Evolutionary conservation across 2,329 filamentous ascomycete species (phyloP), one percentile per base, ranked within the genome.

Genomic region (Elsinoe arachidis): DNA sequence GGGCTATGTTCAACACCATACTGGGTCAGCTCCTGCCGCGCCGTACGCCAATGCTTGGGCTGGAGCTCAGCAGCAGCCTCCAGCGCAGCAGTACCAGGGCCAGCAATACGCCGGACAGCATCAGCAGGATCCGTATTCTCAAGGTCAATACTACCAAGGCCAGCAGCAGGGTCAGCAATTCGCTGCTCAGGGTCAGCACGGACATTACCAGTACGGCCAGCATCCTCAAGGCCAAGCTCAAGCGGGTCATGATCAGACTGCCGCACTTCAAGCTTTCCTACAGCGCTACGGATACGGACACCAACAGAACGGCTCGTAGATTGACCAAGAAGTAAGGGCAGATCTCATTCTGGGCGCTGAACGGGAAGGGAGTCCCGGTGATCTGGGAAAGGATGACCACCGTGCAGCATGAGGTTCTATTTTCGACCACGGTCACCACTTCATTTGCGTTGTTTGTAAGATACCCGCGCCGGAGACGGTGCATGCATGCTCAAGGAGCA

Each of bases 401-500:
- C 14, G 49, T 10, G 15, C 49, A 11, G 34, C 33, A 39, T 23
- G 17, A 17, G n/a, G 9, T 17, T 26, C 26, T 34, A 26, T 30
- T 34, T 51, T 11, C 26, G 17, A 23, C 15, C 30, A 34, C 26
- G 23, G 17, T 51, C 30, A 17, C 44, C 44, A 26, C 17, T 51
- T 23, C 49, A 53, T 53, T 53, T 53, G 49, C 49, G 37, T 39
- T 38, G 19, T 39, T 53, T 53, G 34, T 53, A 53, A 33, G 49
- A 53, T 53, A 53, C 49, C 49, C 49, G 34, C 49, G 38, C 33
- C 15, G 26, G 46, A 15, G 17, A 15, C 15, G 7, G 46, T 51
- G 46, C 46, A 51, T 51, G 46, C 46, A 51, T 51, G 15, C 26
- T 9, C 46, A 51, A 34, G 46, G 46, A 51, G 46, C 26, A 34